Base-by-base conservation (phyloP, 495 filamentous ascomycete species). In the Aspergillus bridgeri region DNA sequence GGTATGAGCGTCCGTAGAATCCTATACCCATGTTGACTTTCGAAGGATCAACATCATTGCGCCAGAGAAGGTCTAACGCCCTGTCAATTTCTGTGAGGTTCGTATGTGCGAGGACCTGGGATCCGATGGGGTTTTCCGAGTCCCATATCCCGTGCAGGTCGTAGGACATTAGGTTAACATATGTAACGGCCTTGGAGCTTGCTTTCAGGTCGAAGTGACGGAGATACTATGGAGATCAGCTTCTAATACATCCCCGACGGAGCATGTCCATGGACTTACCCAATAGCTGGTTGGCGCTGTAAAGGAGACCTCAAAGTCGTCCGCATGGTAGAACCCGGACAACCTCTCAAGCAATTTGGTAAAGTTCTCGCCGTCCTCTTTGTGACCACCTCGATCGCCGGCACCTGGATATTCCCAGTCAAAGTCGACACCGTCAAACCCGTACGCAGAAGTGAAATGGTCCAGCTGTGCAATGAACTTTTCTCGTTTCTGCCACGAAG, bases 1-100 rank as follows among this genome's bases (percentile, higher is more conserved):
- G 62, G 57, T 71, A 75, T 9, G 48, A 56, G 3, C 83, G 69
- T 0, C 83, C 82, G 56, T 86, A 86, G 62, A 81, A 84, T 6
- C 73, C 82, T 0, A 81, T 21, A 1, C 83, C 81, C 9, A 85
- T 44, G 54, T 59, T 63, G 2, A 85, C 62, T 49, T 80, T 70
- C 0, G 48, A 44, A 0, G 79, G 63, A 3, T 56, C 53, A 9
- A 86, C 69, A 27, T 75, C 60, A 56, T 75, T 76, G 3, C 82
- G 62, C 81, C 81, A 84, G 2, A 83, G 61, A 17, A 86, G 73
- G 17, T 83, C 64, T 0, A 80, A 19, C 0, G 70, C 72, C 3
- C 58, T 18, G 13, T 81, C 59, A 54, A 86, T 85, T 63, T 84
- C 83, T 0, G 82, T 84, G 0, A 84, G 54, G 56, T 86, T 85